These are phyloP conservation scores for Closterium sp. DNA, from an alignment of 139 green algal species.

Conservation along the genomic window DNA sequence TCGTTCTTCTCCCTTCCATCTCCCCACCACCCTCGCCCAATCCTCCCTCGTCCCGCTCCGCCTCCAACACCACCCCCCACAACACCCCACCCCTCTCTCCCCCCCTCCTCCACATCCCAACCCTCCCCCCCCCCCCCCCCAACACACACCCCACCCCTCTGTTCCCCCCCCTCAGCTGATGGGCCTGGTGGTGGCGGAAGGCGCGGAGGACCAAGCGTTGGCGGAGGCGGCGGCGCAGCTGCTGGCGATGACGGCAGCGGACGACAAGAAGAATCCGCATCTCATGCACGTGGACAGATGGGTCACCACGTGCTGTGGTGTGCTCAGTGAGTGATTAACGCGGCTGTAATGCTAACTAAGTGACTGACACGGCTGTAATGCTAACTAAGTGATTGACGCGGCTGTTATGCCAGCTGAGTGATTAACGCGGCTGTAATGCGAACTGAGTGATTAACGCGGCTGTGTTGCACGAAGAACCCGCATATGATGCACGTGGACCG, in stretches of 20 bases:
- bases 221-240: conserved; percentile 4
- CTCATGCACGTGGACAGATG: conserved; percentile 4
- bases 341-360: background rate
- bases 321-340: background rate
- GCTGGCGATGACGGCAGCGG: background rate
- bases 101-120: background rate
- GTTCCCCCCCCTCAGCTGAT: background rate
- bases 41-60: background rate
- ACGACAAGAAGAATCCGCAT: background rate
- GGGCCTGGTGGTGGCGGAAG: background rate
- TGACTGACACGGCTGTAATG: too few species aligned
- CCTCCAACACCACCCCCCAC: too few species aligned
- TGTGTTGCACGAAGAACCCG: background rate
- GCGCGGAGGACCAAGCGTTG: background rate
- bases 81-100: too few species aligned
- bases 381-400: background rate
- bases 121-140: background rate
- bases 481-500: background rate
- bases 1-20: background rate
- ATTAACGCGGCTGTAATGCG: too few species aligned
- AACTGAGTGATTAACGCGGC: background rate
- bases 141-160: background rate
- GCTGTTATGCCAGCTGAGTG: background rate
- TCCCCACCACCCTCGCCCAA: background rate
- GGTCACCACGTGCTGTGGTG: background rate